Percentiles rank a stretch among this genome's conserved stretches.
Conservation (phyloP, 2,329 filamentous ascomycete species). For the Claviceps africana region DNA sequence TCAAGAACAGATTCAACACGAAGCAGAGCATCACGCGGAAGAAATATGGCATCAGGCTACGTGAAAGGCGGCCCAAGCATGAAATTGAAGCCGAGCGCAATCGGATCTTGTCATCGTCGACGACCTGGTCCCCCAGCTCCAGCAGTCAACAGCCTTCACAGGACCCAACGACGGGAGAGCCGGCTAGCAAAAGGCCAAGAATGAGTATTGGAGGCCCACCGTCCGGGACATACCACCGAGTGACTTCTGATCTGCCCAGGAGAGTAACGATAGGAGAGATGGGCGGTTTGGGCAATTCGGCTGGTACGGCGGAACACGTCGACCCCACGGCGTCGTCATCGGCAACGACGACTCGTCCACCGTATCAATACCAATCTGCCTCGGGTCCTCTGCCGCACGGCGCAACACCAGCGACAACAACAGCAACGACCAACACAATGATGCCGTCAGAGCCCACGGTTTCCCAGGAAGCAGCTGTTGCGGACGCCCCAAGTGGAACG, state of each 20-base stretch:
- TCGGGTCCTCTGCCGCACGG: slow-evolving; percentile 4
- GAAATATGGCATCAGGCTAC: slow-evolving; percentile 41
- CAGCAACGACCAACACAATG: neutral
- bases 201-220: slow-evolving; percentile 6
- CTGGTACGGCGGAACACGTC: slow-evolving; percentile 21
- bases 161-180: neutral
- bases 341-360: slow-evolving; percentile 9
- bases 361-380: neutral
- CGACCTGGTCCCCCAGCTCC: neutral
- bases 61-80: slow-evolving; percentile 31
- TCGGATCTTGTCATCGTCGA: slow-evolving; percentile 15
- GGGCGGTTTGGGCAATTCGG: slow-evolving; percentile 21
- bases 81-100: slow-evolving; percentile 32
- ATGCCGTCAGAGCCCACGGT: neutral
- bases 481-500: slow-evolving; percentile 7
- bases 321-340: slow-evolving; percentile 20
- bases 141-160: neutral
- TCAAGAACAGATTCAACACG: slow-evolving; percentile 40
- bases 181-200: slow-evolving; percentile 14
- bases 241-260: slow-evolving; percentile 5
- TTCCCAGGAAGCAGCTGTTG: neutral
- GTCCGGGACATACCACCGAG: neutral
- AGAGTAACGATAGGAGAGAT: slow-evolving; percentile 19
- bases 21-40: slow-evolving; percentile 44
- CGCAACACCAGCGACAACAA: no score